A percentile compares a stretch with the other conserved stretches of the same genome.
phyloP scores from a whole-genome alignment of 305 asterid genomes.

The Lippia alba region DNA sequence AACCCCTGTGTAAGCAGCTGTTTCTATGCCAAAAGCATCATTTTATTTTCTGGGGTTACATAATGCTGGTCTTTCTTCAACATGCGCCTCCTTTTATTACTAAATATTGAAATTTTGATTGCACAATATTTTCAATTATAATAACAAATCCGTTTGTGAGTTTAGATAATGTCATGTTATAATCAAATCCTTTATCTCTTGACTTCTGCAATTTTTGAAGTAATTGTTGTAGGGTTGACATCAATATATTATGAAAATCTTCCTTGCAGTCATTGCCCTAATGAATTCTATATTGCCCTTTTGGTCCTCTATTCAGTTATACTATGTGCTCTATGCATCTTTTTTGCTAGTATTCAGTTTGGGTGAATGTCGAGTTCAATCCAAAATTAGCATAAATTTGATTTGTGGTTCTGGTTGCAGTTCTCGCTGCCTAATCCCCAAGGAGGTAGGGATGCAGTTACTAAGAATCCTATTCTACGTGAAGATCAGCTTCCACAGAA shows the following conservation, averaged over 20 bases:
- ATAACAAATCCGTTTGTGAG: too few relatives aligned
- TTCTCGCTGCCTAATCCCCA: conserved; percentile 92
- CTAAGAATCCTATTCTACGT: conserved; percentile 90
- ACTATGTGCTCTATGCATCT: background rate
- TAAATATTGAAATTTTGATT: background rate
- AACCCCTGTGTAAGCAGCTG: background rate
- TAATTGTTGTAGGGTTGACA: too few relatives aligned
- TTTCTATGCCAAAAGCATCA: background rate
- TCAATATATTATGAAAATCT: too few relatives aligned
- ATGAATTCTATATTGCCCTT: background rate
- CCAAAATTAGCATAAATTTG: conserved; percentile 7
- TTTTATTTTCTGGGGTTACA: background rate
- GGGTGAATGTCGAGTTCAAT: background rate
- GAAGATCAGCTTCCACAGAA: conserved; percentile 98
- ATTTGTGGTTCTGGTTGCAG: conserved; percentile 47
- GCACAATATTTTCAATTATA: background rate
- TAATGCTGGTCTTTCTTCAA: background rate
- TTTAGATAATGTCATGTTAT: too few relatives aligned
- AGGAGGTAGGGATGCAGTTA: conserved; percentile 90
- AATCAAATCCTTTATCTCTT: too few relatives aligned
- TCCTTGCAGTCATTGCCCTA: background rate
- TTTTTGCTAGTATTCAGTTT: background rate
- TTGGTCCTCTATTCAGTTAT: background rate
- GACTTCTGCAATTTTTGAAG: too few relatives aligned
- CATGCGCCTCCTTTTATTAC: background rate